Evolutionary conservation across 768 basidiomycete species (phyloP), one percentile per base, ranked within the genome.

Genomic region (Hypholoma sublateritium): DNA sequence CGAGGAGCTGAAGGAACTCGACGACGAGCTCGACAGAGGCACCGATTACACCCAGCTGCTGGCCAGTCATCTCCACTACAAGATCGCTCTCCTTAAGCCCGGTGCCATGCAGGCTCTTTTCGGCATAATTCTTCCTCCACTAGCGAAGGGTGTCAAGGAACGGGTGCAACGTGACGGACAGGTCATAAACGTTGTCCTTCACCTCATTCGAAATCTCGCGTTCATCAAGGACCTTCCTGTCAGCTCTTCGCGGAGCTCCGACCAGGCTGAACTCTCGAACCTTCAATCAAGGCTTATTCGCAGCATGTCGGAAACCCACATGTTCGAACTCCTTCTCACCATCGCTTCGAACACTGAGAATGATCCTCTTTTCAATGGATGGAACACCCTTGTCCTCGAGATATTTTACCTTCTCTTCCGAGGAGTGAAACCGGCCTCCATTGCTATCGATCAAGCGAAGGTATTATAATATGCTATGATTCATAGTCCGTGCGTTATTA

Each of bases 361-460:
- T 43, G 91, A 95, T 65, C 79, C 87, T n/a, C 78, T 94, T 57
- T 88, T 93, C 71, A 89, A 87, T 54, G 78, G 80, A 3, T 95
- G 86, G 81, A 98, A 98, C 68, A 91, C 92, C 4, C 80, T 98
- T 39, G 82, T 93, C 5, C 83, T 98, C 37, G 97, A 99, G 72
- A 95, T 95, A 25, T 80, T 98, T 56, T 96, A 96, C 70, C 84
- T 98, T 4, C 75, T 97, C 8, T 93, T 92, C 70, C 83, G 95
- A 32, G 89, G 89, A 16, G 80, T 91, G 49, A 87, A 82, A 57
- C 90, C 95, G 3, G 59, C 63, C 2, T 77, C 81, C 0, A 69
- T 88, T 59, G 72, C 79, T 1, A 62, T 76, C 32, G 85, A 91
- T 66, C 88, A 89, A 69, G 72, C 76, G 41, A 86, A 89, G 77